These are phyloP conservation scores for Paecilomyces variotii DNA, from an alignment of 2,329 filamentous ascomycete genomes.

Conservation along the genomic window DNA sequence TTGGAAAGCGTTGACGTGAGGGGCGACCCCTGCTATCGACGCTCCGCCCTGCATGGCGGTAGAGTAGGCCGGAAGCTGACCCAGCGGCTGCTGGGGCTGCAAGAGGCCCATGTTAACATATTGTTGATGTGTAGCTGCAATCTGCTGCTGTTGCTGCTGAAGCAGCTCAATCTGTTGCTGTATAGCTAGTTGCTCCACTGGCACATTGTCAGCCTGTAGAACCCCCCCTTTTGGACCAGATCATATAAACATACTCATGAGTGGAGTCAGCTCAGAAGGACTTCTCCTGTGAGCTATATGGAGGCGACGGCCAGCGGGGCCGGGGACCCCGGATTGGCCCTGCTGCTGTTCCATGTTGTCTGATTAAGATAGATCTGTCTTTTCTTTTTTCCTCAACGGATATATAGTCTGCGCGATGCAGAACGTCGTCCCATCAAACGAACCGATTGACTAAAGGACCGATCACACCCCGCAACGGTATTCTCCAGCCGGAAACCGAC, in stretches of 20 bases:
- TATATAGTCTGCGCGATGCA: not conserved
- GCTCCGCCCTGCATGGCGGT: slow-evolving; percentile 61
- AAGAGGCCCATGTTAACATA: slow-evolving; percentile 98
- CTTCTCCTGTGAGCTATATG: slow-evolving; percentile 96
- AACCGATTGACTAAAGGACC: slow-evolving; percentile 15
- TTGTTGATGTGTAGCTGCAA: slow-evolving; percentile 92
- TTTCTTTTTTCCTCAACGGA: not conserved
- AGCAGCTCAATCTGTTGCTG: slow-evolving; percentile 97
- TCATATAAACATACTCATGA: slow-evolving; percentile 74
- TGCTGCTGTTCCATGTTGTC: slow-evolving; percentile 59
- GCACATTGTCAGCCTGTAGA: slow-evolving; percentile 1
- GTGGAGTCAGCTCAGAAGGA: slow-evolving; percentile 90
- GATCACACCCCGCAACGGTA: slow-evolving; percentile 18
- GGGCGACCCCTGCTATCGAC: slow-evolving; percentile 64
- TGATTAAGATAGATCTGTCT: slow-evolving; percentile 10
- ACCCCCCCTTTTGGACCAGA: not conserved
- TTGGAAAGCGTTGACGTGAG: slow-evolving; percentile 73
- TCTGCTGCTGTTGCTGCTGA: slow-evolving; percentile 96
- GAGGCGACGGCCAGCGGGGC: slow-evolving; percentile 77
- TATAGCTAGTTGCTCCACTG: slow-evolving; percentile 95
- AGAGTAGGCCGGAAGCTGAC: slow-evolving; percentile 63
- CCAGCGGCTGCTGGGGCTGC: slow-evolving; percentile 71
- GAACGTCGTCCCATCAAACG: slow-evolving; percentile 7
- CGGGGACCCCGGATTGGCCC: slow-evolving; percentile 49
- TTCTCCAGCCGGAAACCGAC: slow-evolving; percentile 20